Conservation (phyloP, 495 filamentous ascomycete species). For the Hapsidospora chrysogenum region DNA sequence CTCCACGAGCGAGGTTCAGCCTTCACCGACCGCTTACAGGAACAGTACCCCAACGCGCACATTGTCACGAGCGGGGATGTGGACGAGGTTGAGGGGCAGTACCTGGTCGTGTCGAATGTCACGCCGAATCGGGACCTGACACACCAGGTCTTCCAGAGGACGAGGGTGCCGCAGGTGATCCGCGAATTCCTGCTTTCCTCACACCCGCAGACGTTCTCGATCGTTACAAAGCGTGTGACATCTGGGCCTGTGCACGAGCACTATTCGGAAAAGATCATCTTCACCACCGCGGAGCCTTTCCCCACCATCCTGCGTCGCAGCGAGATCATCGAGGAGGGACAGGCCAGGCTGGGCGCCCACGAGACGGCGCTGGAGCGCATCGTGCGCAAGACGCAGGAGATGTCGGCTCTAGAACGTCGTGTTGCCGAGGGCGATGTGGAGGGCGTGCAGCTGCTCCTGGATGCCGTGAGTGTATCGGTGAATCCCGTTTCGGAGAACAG, state of each 20-base stretch:
- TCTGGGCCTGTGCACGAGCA: conserved; percentile 48
- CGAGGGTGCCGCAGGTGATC: conserved; percentile 65
- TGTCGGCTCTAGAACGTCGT: conserved; percentile 55
- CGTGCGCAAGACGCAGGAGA: conserved; percentile 74
- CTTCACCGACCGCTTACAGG: conserved; percentile 86
- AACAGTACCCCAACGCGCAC: conserved; percentile 77
- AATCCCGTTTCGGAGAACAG: conserved; percentile 49
- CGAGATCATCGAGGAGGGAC: conserved; percentile 56
- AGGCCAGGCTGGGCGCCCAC: conserved; percentile 49
- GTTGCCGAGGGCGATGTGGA: conserved; percentile 58
- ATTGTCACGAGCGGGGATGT: conserved; percentile 54
- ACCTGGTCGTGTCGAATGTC: conserved; percentile 66
- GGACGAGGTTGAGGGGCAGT: conserved; percentile 81
- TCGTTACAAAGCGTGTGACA: conserved; percentile 50
- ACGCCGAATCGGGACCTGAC: conserved; percentile 63
- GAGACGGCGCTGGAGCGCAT: conserved; percentile 88
- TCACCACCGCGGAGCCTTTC: conserved; percentile 70
- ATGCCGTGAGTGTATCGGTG: conserved; percentile 57
- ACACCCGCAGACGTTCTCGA: conserved; percentile 54
- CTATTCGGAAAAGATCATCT: conserved; percentile 74
- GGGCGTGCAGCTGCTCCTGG: conserved; percentile 40
- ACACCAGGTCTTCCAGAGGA: conserved; percentile 78
- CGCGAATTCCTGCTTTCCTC: conserved; percentile 71
- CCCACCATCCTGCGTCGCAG: conserved; percentile 81
- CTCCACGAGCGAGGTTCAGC: conserved; percentile 57